A percentile compares a stretch with the other conserved stretches of the same genome.
phyloP scores from a whole-genome alignment of 352 stramenopile genomes.

The Phytophthora colocasiae region DNA sequence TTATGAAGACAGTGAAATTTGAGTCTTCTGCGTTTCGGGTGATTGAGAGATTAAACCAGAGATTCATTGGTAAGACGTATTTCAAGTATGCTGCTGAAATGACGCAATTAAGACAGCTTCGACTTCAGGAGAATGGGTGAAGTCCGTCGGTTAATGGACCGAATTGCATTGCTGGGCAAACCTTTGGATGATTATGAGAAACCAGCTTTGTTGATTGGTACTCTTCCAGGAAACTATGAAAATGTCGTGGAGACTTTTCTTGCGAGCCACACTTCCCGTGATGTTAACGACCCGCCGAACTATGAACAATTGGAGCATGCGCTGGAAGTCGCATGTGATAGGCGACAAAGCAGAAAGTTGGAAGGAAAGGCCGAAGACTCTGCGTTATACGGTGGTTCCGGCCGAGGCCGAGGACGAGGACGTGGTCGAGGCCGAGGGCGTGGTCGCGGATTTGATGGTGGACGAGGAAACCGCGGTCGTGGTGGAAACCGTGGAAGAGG shows the following conservation, averaged over 20 bases:
- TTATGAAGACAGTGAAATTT: constrained; percentile 25
- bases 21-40: constrained; percentile 3
- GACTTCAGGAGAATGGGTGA: constrained; percentile 8
- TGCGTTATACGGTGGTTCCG: constrained; percentile 2
- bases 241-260: constrained; percentile 26
- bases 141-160: constrained; percentile 12
- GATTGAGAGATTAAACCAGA: constrained; percentile 13
- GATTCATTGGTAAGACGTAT: constrained; percentile 14
- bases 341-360: constrained; percentile 1
- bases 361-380: constrained; percentile 1
- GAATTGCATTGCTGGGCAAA: constrained; percentile 8
- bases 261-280: constrained; percentile 5
- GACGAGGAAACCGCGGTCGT: too few relatives aligned
- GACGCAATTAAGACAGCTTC: constrained; percentile 11
- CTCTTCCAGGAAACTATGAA: constrained; percentile 3
- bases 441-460: too few relatives aligned
- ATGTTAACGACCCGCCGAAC: constrained; percentile 13
- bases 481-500: too few relatives aligned
- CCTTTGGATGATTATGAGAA: constrained; percentile 21
- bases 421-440: too few relatives aligned
- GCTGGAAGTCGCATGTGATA: constrained; percentile 17
- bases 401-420: neutral
- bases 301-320: constrained; percentile 16
- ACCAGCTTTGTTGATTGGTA: constrained; percentile 20
- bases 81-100: constrained; percentile 22